Evolutionary conservation across 257 asterid genomes (phyloP), one percentile per base, ranked within the genome.

Genomic region (Nicotiana tomentosiformis): DNA sequence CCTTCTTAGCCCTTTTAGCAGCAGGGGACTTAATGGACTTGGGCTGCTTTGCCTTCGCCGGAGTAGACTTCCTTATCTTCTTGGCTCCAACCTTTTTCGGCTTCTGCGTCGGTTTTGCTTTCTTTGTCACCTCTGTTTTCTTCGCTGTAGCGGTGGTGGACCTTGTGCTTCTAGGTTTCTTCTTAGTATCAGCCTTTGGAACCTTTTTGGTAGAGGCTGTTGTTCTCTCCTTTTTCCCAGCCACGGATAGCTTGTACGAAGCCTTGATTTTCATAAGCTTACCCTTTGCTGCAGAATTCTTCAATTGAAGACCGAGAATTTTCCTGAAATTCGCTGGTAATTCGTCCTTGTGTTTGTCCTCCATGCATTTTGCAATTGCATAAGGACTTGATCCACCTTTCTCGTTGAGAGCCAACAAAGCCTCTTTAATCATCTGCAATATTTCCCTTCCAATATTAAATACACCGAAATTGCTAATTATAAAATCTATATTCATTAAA

Each of bases 391-490:
- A 93, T 57, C 97, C 96, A 37, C 90, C 55, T 85, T 77, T 90
- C 85, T 93, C 97, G 1, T 90, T 86, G 89, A 93, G 55, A 0
- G 89, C 92, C 83, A 78, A 10, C 77, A 93, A 35, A 43, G 96
- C 95, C 79, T 90, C 97, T 86, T 91, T 93, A 30, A 93, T 93
- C 97, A 93, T 93, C 97, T 93, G 83, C 84, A 53, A 1, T 55
- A 10, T 29, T 43, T 68, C 11, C 68, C 80, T 33, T 10, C 18
- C 18, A 69, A 69, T 43, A 43, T 43, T 2, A 66, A 10, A 37
- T 23, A 69, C 5, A 3, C 29, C 12, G 57, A 69, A 37, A 69
- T 39, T 69, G 57, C 77, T 16, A 67, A 23, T 17, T 67, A 8
- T 7, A 67, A 17, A 30, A 64, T 11, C 39, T 12, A 64, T 5